These are phyloP conservation scores for Rubus parviflorus DNA, from an alignment of 306 rosid species.

Conservation along the genomic window DNA sequence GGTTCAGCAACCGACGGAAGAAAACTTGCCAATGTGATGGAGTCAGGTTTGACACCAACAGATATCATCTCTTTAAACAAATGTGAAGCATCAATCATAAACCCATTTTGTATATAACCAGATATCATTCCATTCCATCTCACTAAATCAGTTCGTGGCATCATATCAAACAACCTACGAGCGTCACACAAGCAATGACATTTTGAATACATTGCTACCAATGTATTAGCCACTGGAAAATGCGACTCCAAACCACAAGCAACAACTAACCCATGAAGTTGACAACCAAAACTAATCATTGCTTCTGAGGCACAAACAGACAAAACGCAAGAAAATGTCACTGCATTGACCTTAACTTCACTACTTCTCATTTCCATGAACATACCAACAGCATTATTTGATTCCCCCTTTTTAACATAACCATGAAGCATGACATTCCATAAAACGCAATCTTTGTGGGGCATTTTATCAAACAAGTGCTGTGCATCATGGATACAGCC, in stretches of 20 bases:
- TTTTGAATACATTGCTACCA: conserved; percentile 32
- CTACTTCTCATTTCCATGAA: conserved; percentile 55
- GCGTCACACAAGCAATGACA: conserved; percentile 17
- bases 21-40: conserved; percentile 28
- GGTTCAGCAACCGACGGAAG: conserved; percentile 23
- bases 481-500: conserved; percentile 60
- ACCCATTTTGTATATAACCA: conserved; percentile 24
- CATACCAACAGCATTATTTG: conserved; percentile 37
- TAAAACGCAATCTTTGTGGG: conserved; percentile 52
- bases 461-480: conserved; percentile 60
- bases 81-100: conserved; percentile 26
- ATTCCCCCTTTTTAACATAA: conserved; percentile 60
- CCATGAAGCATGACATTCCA: conserved; percentile 87
- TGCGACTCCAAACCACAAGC: conserved; percentile 45
- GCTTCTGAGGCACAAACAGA: conserved; percentile 61
- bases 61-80: conserved; percentile 23
- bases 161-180: conserved; percentile 20
- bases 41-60: conserved; percentile 19
- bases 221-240: conserved; percentile 27
- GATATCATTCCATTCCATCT: conserved; percentile 37
- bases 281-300: conserved; percentile 50
- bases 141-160: conserved; percentile 27
- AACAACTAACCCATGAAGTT: conserved; percentile 67
- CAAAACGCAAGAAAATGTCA: conserved; percentile 56
- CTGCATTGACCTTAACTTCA: conserved; percentile 45